These are phyloP conservation scores for Acer yangbiense DNA, from an alignment of 345 rosid genomes.

Conservation along the genomic window DNA sequence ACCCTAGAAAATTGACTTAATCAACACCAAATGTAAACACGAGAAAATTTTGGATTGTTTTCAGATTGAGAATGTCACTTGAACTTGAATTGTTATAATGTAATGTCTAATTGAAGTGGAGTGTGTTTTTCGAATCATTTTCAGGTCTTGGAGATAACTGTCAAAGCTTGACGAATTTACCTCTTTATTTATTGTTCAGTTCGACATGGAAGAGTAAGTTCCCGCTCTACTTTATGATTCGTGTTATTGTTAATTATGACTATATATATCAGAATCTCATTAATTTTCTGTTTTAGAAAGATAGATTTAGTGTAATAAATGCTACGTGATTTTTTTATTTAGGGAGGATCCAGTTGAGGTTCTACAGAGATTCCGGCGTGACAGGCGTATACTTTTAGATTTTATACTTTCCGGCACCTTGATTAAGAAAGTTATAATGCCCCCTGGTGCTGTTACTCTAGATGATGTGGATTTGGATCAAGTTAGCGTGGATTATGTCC, in stretches of 20 bases:
- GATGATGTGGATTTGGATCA: conserved; percentile 99
- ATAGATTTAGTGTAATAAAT: background rate
- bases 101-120: background rate
- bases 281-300: background rate
- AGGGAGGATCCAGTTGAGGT: conserved; percentile 81
- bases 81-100: background rate
- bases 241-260: background rate
- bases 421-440: conserved; percentile 93
- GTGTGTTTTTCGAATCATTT: too few relatives aligned
- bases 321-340: conserved; percentile 8
- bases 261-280: background rate
- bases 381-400: conserved; percentile 78
- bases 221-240: background rate
- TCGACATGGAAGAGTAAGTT: conserved; percentile 40
- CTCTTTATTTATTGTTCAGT: conserved; percentile 15
- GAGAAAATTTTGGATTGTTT: background rate
- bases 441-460: conserved; percentile 94
- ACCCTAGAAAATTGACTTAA: background rate
- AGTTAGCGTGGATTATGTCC: conserved; percentile 95
- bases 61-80: background rate
- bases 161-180: background rate
- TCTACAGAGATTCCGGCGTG: conserved; percentile 87
- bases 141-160: conserved; percentile 16
- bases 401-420: conserved; percentile 83
- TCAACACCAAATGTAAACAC: background rate